phyloP scores from a whole-genome alignment of 805 yeast genomes.

The Yamadazyma akitaensis region DNA sequence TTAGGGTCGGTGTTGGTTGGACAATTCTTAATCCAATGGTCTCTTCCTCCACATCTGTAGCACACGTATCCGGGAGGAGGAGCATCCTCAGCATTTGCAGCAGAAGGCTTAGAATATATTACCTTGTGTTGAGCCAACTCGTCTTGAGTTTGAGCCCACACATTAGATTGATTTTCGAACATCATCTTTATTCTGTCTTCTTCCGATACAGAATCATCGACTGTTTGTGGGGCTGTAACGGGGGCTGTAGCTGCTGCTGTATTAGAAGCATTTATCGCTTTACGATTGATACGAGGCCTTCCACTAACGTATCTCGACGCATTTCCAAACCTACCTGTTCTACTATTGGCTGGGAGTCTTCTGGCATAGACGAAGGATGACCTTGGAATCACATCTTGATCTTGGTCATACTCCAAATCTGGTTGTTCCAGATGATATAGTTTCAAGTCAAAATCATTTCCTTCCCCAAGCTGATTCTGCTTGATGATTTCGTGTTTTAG shows the following conservation, averaged over 20 bases:
- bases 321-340: conserved; percentile 47
- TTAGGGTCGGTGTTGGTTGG: conserved; percentile 92
- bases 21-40: conserved; percentile 93
- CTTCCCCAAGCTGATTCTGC: conserved; percentile 77
- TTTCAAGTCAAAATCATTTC: conserved; percentile 76
- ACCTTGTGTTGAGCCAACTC: conserved; percentile 84
- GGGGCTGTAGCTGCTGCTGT: conserved; percentile 7
- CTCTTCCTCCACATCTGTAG: conserved; percentile 90
- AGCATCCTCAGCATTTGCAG: conserved; percentile 52
- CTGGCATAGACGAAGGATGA: conserved; percentile 80
- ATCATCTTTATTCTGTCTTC: conserved; percentile 85
- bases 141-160: conserved; percentile 94
- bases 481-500: conserved; percentile 84
- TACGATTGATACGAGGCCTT: conserved; percentile 50
- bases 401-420: conserved; percentile 75
- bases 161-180: conserved; percentile 91
- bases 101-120: conserved; percentile 50
- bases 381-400: conserved; percentile 86
- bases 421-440: conserved; percentile 59
- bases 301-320: conserved; percentile 73
- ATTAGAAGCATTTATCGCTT: conserved; percentile 31
- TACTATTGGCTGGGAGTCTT: conserved; percentile 62
- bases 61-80: conserved; percentile 98
- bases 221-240: conserved; percentile 18
- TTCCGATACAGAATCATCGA: conserved; percentile 55